A percentile compares a stretch with the other conserved stretches of the same genome.
Evolutionary conservation across 2,329 filamentous ascomycete genomes (phyloP).

Genomic region (Cercospora zeae-maydis): DNA sequence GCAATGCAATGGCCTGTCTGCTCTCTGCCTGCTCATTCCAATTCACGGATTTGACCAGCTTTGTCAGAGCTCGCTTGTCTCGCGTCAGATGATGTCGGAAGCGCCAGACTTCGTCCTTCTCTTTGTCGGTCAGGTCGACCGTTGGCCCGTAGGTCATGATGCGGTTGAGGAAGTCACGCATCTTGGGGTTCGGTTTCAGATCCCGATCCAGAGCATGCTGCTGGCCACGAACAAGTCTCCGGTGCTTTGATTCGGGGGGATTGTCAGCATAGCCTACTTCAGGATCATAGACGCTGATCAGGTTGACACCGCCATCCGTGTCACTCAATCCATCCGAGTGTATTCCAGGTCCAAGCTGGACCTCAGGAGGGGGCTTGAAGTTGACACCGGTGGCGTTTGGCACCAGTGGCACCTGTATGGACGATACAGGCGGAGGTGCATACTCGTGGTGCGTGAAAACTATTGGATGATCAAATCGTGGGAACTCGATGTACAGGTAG

Average conservation of each 20-base stretch:
- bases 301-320: slow-evolving; percentile 55
- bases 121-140: slow-evolving; percentile 79
- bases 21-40: slow-evolving; percentile 85
- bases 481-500: slow-evolving; percentile 83
- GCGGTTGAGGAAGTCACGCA: slow-evolving; percentile 84
- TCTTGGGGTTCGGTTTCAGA: slow-evolving; percentile 91
- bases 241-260: slow-evolving; percentile 91
- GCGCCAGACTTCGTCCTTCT: slow-evolving; percentile 96
- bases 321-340: slow-evolving; percentile 58
- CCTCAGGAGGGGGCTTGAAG: slow-evolving; percentile 77
- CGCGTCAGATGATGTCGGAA: slow-evolving; percentile 91
- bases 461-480: slow-evolving; percentile 90
- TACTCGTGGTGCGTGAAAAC: slow-evolving; percentile 96
- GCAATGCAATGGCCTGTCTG: slow-evolving; percentile 81
- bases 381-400: slow-evolving; percentile 65
- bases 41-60: slow-evolving; percentile 96
- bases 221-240: slow-evolving; percentile 84
- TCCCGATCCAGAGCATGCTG: slow-evolving; percentile 92
- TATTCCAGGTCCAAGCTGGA: slow-evolving; percentile 87
- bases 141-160: slow-evolving; percentile 93
- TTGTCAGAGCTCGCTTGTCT: slow-evolving; percentile 83
- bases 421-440: slow-evolving; percentile 75
- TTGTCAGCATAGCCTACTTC: slow-evolving; percentile 88
- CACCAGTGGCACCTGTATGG: slow-evolving; percentile 50
- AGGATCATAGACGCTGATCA: slow-evolving; percentile 88